Evolutionary conservation across 495 filamentous ascomycete genomes (phyloP).

Genomic region (Podospora pseudoanserina): DNA sequence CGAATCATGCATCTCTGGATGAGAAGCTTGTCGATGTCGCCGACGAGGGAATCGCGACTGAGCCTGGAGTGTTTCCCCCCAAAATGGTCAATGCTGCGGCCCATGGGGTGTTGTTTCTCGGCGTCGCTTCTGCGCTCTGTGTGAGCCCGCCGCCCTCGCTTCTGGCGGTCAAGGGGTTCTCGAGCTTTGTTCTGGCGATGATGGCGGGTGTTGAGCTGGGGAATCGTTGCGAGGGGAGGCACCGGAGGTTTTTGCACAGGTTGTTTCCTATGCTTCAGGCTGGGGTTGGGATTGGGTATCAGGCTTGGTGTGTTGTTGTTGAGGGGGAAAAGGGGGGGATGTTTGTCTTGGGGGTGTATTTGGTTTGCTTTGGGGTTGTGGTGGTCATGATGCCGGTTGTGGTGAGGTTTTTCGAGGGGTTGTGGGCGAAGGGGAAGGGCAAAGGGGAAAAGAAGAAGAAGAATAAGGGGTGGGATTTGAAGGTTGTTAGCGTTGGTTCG

Average conservation of each 20-base stretch:
- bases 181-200: neutral
- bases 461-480: neutral
- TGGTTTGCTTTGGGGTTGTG: neutral
- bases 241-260: neutral
- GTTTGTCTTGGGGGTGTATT: no score
- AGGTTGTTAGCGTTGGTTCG: neutral
- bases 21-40: neutral
- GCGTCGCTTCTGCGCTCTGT: neutral
- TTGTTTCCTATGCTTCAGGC: neutral
- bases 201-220: neutral
- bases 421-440: neutral
- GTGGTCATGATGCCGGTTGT: neutral
- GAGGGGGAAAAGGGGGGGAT: no score
- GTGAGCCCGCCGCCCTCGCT: no score
- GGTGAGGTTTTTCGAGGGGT: neutral
- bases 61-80: neutral
- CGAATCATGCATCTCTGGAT: neutral
- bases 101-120: neutral
- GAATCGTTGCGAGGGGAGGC: neutral
- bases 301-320: neutral
- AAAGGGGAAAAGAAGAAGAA: neutral
- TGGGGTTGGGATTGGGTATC: neutral
- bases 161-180: neutral
- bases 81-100: neutral
- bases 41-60: neutral